Percentiles rank a stretch among this genome's conserved stretches.
Conservation (phyloP, 1,284 basidiomycete genomes). For the Austroboletus novae-zelandiae region DNA sequence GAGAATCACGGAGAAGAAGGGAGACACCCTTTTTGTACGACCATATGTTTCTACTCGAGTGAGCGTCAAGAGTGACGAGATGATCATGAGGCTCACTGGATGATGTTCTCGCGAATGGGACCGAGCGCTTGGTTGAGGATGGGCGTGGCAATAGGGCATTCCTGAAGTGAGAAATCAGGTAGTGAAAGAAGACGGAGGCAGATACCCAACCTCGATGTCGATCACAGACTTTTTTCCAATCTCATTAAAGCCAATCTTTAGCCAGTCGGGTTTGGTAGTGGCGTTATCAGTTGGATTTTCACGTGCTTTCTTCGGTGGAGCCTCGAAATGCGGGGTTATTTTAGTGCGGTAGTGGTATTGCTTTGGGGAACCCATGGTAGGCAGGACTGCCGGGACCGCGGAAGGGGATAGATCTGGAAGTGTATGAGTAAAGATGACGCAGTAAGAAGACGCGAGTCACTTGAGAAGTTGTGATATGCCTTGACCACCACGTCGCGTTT, state of each 20-base stretch:
- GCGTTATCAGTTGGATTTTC: slow-evolving; percentile 30
- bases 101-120: slow-evolving; percentile 64
- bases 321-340: slow-evolving; percentile 95
- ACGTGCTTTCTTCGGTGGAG: slow-evolving; percentile 59
- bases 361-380: slow-evolving; percentile 84
- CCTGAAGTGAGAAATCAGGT: slow-evolving; percentile 42
- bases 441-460: slow-evolving; percentile 32
- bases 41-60: slow-evolving; percentile 61
- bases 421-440: neutral
- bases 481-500: slow-evolving; percentile 88
- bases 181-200: neutral
- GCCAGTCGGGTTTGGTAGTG: slow-evolving; percentile 51
- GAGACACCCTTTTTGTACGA: slow-evolving; percentile 90
- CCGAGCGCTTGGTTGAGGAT: slow-evolving; percentile 74
- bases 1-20: slow-evolving; percentile 86
- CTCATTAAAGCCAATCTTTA: slow-evolving; percentile 89
- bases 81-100: slow-evolving; percentile 49
- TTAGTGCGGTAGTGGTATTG: slow-evolving; percentile 96
- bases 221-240: slow-evolving; percentile 76
- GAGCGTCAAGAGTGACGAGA: slow-evolving; percentile 1
- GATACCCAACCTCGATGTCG: slow-evolving; percentile 83
- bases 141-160: slow-evolving; percentile 90
- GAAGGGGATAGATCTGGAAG: slow-evolving; percentile 52
- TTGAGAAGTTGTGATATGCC: slow-evolving; percentile 81
- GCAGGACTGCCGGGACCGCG: slow-evolving; percentile 64